Percentiles rank a stretch among this genome's conserved stretches.
These are phyloP conservation scores for Phaffia rhodozyma DNA, from an alignment of 1,284 basidiomycete species.

Conservation along the genomic window DNA sequence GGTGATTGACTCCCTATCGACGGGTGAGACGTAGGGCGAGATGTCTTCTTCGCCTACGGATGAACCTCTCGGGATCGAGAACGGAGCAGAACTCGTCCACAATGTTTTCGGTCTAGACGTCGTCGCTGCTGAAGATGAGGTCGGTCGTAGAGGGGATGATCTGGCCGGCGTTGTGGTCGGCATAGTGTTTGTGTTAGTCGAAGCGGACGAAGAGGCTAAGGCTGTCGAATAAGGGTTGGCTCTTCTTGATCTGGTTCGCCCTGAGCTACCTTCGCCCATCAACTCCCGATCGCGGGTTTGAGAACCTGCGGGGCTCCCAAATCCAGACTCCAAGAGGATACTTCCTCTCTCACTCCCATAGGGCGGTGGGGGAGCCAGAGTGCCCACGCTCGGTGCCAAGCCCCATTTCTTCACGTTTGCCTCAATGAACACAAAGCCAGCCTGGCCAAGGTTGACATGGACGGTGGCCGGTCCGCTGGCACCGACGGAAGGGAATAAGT, in stretches of 20 bases:
- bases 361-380: constrained; percentile 85
- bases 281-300: not conserved
- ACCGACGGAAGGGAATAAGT: constrained; percentile 88
- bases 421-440: constrained; percentile 94
- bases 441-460: constrained; percentile 89
- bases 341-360: constrained; percentile 90
- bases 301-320: constrained; percentile 29
- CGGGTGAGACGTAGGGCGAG: constrained; percentile 31
- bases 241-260: too few species aligned
- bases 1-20: constrained; percentile 27
- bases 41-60: constrained; percentile 16
- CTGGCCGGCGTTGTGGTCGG: not conserved
- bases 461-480: constrained; percentile 87
- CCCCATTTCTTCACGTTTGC: constrained; percentile 99
- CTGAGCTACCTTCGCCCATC: too few species aligned
- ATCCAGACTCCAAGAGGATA: constrained; percentile 78
- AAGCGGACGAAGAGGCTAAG: too few species aligned
- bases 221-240: too few species aligned
- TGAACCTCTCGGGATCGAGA: not conserved
- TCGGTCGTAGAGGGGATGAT: not conserved
- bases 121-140: not conserved
- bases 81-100: not conserved
- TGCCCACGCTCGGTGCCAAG: constrained; percentile 84
- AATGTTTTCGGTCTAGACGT: not conserved
- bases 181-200: not conserved